These are phyloP conservation scores for Brettanomyces sp. DNA, from an alignment of 805 yeast genomes.

Conservation along the genomic window DNA sequence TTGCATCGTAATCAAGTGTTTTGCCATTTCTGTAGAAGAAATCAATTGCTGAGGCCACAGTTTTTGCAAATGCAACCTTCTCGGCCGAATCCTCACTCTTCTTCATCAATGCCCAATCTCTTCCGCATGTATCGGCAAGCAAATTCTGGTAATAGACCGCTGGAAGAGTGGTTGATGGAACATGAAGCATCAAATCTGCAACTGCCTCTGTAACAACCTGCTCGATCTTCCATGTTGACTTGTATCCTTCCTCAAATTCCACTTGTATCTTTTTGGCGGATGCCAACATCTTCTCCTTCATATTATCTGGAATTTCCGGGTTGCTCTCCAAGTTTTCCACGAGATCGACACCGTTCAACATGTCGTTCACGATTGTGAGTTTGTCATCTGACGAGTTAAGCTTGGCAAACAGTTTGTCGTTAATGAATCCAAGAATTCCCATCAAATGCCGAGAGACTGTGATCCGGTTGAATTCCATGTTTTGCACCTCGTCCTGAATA, in stretches of 20 bases:
- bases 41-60: conserved; percentile 85
- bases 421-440: conserved; percentile 63
- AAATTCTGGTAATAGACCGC: conserved; percentile 76
- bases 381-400: conserved; percentile 76
- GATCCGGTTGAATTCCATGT: conserved; percentile 80
- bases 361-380: conserved; percentile 31
- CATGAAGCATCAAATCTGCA: conserved; percentile 63
- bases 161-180: conserved; percentile 60
- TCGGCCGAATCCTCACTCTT: conserved; percentile 14
- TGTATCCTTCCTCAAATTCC: conserved; percentile 28
- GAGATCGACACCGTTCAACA: conserved; percentile 31
- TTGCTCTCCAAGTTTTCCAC: conserved; percentile 19
- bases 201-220: conserved; percentile 81
- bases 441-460: conserved; percentile 81
- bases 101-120: conserved; percentile 49
- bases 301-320: conserved; percentile 17
- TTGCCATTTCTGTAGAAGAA: conserved; percentile 64
- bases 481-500: conserved; percentile 62
- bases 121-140: conserved; percentile 75
- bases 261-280: conserved; percentile 28
- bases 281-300: conserved; percentile 19
- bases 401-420: conserved; percentile 52
- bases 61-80: conserved; percentile 70
- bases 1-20: conserved; percentile 65
- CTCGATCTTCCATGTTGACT: conserved; percentile 83